Evolutionary conservation across 768 basidiomycete genomes (phyloP), one percentile per base, ranked within the genome.

Genomic region (Lyophyllum atratum): DNA sequence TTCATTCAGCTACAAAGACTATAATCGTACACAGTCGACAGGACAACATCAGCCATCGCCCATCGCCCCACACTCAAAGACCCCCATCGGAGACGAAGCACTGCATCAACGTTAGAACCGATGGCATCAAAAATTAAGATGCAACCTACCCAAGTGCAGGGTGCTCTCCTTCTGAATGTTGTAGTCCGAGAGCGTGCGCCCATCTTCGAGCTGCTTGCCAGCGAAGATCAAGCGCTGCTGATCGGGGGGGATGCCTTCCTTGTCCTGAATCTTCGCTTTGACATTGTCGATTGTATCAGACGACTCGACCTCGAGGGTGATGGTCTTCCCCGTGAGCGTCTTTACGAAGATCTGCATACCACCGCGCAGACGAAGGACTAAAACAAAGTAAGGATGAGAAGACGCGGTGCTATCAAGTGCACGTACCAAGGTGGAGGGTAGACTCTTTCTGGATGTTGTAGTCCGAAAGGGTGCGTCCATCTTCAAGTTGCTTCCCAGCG

Each of bases 281-380:
- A 64, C 62, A 33, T 60, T 60, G 40, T 60, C 62, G 22, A 64
- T 64, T 7, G 62, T 64, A 25, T 64, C 62, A 1, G 62, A 64
- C 6, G 62, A 63, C 53, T 63, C 62, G 3, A 60, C 62, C 39
- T 60, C 62, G 25, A 60, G 34, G 10, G 59, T 63, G 40, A 63
- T 63, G 14, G 59, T 63, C 56, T 63, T 60, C 0, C 62, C 62
- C 6, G 89, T 90, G 26, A 90, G 75, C 15, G 89, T 90, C 80
- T 92, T 93, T 52, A 92, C 86, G 57, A 89, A 90, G 43, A 73
- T 74, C 33, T 72, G 71, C 73, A 72, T 71, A 28, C 71, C 72
- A 55, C 72, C 70, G 43, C 72, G 71, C 43, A 75, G 69, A 58
- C 71, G 72, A 26, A 72, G 64, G 24, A 72, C 34, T 37, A 37